These are phyloP conservation scores for Trichopus zeylanicus DNA, from an alignment of 116 monocot species.

Conservation along the genomic window DNA sequence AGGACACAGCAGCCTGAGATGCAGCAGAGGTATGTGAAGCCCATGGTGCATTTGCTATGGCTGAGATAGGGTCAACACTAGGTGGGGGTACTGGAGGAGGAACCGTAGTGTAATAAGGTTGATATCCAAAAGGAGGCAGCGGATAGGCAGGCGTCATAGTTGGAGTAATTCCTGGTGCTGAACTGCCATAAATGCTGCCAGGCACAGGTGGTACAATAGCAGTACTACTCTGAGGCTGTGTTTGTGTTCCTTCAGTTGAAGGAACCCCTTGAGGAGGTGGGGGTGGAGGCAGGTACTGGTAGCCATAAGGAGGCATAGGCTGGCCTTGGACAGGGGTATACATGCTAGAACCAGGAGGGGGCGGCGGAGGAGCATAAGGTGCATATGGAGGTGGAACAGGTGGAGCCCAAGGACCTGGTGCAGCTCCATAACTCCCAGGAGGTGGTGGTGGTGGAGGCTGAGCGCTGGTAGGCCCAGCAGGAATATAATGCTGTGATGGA, in stretches of 20 bases:
- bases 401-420: slow-evolving; percentile 60
- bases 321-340: slow-evolving; percentile 51
- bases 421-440: slow-evolving; percentile 43
- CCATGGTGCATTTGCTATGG: slow-evolving; percentile 55
- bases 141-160: slow-evolving; percentile 33
- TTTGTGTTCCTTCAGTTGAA: slow-evolving; percentile 31
- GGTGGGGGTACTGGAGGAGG: slow-evolving; percentile 37
- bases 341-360: slow-evolving; percentile 58
- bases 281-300: slow-evolving; percentile 34
- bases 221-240: slow-evolving; percentile 19
- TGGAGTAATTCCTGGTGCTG: slow-evolving; percentile 10
- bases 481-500: slow-evolving; percentile 60
- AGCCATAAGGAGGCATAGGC: slow-evolving; percentile 36
- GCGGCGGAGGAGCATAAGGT: slow-evolving; percentile 62
- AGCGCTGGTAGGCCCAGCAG: slow-evolving; percentile 22
- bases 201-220: slow-evolving; percentile 9
- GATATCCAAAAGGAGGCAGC: slow-evolving; percentile 42
- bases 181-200: slow-evolving; percentile 18
- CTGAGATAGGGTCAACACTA: slow-evolving; percentile 32
- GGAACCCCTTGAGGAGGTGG: slow-evolving; percentile 32
- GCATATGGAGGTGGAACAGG: slow-evolving; percentile 60
- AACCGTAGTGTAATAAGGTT: slow-evolving; percentile 46
- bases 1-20: slow-evolving; percentile 21
- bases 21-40: slow-evolving; percentile 20
- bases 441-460: slow-evolving; percentile 48